Conservation (phyloP, 2,329 filamentous ascomycete genomes). For the Graphiopsis chlorocephala region DNA sequence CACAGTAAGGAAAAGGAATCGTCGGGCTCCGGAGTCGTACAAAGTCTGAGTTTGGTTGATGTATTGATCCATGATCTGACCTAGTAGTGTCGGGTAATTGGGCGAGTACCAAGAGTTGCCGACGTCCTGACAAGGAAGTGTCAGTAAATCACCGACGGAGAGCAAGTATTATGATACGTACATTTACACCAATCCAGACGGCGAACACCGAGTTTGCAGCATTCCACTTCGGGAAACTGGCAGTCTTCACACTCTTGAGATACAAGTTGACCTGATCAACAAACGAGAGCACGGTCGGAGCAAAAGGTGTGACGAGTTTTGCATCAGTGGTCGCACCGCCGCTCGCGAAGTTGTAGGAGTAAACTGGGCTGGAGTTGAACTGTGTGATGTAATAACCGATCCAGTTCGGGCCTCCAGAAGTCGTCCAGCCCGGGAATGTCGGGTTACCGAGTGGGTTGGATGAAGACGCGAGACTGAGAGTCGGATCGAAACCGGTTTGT, state of each 20-base stretch:
- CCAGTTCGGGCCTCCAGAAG: slow-evolving; percentile 52
- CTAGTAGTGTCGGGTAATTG: slow-evolving; percentile 35
- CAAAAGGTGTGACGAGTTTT: slow-evolving; percentile 51
- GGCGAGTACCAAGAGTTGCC: slow-evolving; percentile 48
- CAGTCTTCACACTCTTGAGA: slow-evolving; percentile 30
- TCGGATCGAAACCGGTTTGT: slow-evolving; percentile 57
- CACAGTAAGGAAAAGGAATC: slow-evolving; percentile 50
- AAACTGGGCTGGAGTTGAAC: slow-evolving; percentile 45
- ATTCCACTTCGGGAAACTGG: slow-evolving; percentile 33
- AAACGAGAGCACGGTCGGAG: slow-evolving; percentile 49
- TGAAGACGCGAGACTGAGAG: slow-evolving; percentile 49
- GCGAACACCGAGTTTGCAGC: slow-evolving; percentile 44
- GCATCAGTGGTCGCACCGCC: slow-evolving; percentile 46
- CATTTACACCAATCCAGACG: slow-evolving; percentile 52
- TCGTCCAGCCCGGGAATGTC: slow-evolving; percentile 42
- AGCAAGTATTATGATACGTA: not conserved
- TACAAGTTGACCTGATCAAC: slow-evolving; percentile 51
- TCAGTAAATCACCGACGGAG: not conserved
- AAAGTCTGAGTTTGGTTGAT: slow-evolving; percentile 38
- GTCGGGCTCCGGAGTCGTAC: slow-evolving; percentile 47
- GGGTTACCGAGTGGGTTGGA: slow-evolving; percentile 63
- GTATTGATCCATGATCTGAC: slow-evolving; percentile 40
- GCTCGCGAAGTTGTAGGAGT: slow-evolving; percentile 54
- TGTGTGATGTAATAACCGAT: slow-evolving; percentile 49
- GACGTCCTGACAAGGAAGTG: slow-evolving; percentile 38